A percentile compares a stretch with the other conserved stretches of the same genome.
These are phyloP conservation scores for Phaffia rhodozyma DNA, from an alignment of 1,284 basidiomycete species.

Conservation along the genomic window DNA sequence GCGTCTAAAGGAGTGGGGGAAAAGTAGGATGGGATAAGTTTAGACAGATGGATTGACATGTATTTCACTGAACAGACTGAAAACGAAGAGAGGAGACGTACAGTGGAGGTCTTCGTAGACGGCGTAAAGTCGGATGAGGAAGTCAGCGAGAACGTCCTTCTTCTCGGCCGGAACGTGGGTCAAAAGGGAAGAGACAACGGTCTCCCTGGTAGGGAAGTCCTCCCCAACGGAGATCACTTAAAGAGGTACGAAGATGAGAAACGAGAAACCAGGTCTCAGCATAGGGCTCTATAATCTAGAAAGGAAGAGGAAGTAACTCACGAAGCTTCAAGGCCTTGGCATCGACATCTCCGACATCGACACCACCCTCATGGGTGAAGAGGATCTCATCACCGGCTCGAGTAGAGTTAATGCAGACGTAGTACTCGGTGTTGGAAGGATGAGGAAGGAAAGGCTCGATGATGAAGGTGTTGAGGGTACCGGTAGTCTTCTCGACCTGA, in stretches of 20 bases:
- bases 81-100: constrained; percentile 19
- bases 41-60: background rate
- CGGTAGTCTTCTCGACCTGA: constrained; percentile 83
- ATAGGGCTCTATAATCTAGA: background rate
- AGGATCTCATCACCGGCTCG: constrained; percentile 93
- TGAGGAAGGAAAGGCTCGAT: constrained; percentile 97
- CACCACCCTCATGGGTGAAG: constrained; percentile 98
- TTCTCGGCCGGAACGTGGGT: constrained; percentile 62
- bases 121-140: constrained; percentile 86
- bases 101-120: constrained; percentile 95
- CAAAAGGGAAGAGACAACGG: constrained; percentile 63
- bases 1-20: constrained; percentile 47
- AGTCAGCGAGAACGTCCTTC: constrained; percentile 81
- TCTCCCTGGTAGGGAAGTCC: constrained; percentile 63
- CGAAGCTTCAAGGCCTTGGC: constrained; percentile 83
- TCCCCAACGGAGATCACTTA: constrained; percentile 26
- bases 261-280: background rate
- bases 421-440: constrained; percentile 86
- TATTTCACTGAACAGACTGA: too few species aligned
- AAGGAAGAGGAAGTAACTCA: background rate
- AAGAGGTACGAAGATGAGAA: background rate
- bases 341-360: constrained; percentile 97
- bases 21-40: background rate
- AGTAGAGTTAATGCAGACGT: constrained; percentile 93
- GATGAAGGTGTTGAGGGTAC: constrained; percentile 94